Evolutionary conservation across 768 basidiomycete species (phyloP), one percentile per base, ranked within the genome.

Genomic region (Psilocybe tampanensis): DNA sequence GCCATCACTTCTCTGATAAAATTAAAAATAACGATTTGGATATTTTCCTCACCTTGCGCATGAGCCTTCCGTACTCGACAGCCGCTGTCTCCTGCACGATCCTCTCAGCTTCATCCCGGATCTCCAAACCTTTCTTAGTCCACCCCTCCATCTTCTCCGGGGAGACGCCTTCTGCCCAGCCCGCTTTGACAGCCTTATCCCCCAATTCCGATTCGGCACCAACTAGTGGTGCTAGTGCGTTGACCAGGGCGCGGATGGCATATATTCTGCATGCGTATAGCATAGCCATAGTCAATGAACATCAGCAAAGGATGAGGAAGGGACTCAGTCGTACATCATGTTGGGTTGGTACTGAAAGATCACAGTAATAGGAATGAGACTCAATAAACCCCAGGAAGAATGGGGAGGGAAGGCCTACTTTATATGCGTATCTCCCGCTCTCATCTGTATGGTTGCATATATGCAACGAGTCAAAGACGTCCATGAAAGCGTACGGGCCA

Each of bases 401-500:
- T 53, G n/a, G 23, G 19, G 65, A n/a, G 60, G 60, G 29, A 29
- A 29, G 29, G 9, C 29, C 22, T 52, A 78, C 79, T 61, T 74
- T 79, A 73, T 92, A 95, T 1, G 90, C 80, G 64, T 94, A 95
- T 43, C 92, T 80, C 15, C 90, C 90, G 54, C 78, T 79, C 47
- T 83, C 82, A 64, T 97, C 94, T 1, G 85, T 84, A 69, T 95
- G 94, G 64, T 95, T 98, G 76, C 95, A 98, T 52, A 98, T 88
- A 63, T 97, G 95, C 50, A 77, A 74, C 0, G 84, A 69, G 61
- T 96, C 88, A 64, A 90, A 98, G 3, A 94, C 84, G 67, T 98
- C 95, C 95, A 96, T 97, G 74, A 94, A 95, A 0, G 93, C 91
- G 61, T 89, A 97, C 26, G 95, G 95, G 8, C 92, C 89, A 55